phyloP scores from a whole-genome alignment of 345 rosid species.

The Rubroshorea leprosula region DNA sequence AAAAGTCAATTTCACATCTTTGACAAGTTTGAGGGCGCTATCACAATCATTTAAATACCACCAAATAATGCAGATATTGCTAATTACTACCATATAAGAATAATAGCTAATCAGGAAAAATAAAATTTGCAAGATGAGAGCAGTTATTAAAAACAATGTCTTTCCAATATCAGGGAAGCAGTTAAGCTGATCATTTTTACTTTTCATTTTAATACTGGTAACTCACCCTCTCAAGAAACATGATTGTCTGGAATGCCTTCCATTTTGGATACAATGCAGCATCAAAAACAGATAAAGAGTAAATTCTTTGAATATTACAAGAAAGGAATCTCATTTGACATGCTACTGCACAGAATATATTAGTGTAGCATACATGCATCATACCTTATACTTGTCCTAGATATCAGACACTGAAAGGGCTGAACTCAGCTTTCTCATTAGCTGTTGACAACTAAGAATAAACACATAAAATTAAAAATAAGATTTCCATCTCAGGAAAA shows the following conservation, averaged over 20 bases:
- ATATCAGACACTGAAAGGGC: constrained; percentile 54
- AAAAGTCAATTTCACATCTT: too few species aligned
- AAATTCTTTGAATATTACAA: neutral
- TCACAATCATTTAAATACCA: neutral
- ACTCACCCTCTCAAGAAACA: constrained; percentile 81
- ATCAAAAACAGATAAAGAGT: constrained; percentile 22
- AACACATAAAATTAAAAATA: constrained; percentile 12
- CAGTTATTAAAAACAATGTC: neutral
- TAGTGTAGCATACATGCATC: neutral
- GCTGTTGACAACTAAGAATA: constrained; percentile 27
- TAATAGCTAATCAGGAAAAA: neutral
- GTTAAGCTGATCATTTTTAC: neutral
- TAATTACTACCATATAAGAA: neutral
- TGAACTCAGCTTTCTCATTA: constrained; percentile 29
- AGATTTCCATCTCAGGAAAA: constrained; percentile 8
- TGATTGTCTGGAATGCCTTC: constrained; percentile 90
- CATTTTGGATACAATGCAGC: constrained; percentile 65
- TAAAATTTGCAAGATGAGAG: too few species aligned
- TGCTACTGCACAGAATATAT: constrained; percentile 7
- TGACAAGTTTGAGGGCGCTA: too few species aligned
- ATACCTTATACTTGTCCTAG: constrained; percentile 70
- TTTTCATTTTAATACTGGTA: constrained; percentile 6
- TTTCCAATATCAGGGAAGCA: neutral
- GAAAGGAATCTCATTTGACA: constrained; percentile 2
- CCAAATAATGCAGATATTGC: neutral